These are phyloP conservation scores for Carex arenaria DNA, from an alignment of 202 grass and related monocot genomes.

Conservation along the genomic window DNA sequence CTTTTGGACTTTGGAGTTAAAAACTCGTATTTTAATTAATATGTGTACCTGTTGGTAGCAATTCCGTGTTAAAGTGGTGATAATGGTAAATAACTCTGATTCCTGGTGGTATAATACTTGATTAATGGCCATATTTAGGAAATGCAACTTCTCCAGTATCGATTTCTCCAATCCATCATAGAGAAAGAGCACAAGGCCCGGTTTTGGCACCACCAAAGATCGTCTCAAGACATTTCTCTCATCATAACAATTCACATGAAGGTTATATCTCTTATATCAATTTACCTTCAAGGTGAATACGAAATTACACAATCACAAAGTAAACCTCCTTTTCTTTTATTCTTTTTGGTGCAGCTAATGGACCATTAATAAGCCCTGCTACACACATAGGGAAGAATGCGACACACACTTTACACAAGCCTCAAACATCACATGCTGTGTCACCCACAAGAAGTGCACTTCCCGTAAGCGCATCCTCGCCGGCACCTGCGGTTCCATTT, in stretches of 20 bases:
- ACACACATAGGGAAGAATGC: conserved; percentile 38
- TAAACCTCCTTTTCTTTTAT: conserved; percentile 20
- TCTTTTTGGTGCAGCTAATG: conserved; percentile 49
- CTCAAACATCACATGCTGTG: conserved; percentile 30
- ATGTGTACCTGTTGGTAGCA: conserved; percentile 9
- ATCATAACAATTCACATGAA: conserved; percentile 18
- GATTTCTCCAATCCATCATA: conserved; percentile 36
- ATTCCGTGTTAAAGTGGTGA: not conserved
- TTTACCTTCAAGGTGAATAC: not conserved
- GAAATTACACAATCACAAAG: conserved; percentile 1
- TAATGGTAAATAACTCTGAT: conserved; percentile 7
- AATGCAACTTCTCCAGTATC: conserved; percentile 34
- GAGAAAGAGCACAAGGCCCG: conserved; percentile 28
- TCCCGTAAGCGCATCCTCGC: conserved; percentile 34
- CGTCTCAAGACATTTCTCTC: conserved; percentile 31
- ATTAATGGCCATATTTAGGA: conserved; percentile 30
- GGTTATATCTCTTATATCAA: not conserved
- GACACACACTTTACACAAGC: conserved; percentile 32
- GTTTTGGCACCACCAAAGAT: conserved; percentile 47
- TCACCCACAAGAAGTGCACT: conserved; percentile 17
- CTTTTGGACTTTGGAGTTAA: not conserved
- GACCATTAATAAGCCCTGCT: conserved; percentile 57
- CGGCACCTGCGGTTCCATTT: conserved; percentile 43
- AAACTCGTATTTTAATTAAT: not conserved
- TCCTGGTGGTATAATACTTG: conserved; percentile 7